Evolutionary conservation across 1,139 yeast species (phyloP).

Genomic region (Zygosaccharomyces sapae): DNA sequence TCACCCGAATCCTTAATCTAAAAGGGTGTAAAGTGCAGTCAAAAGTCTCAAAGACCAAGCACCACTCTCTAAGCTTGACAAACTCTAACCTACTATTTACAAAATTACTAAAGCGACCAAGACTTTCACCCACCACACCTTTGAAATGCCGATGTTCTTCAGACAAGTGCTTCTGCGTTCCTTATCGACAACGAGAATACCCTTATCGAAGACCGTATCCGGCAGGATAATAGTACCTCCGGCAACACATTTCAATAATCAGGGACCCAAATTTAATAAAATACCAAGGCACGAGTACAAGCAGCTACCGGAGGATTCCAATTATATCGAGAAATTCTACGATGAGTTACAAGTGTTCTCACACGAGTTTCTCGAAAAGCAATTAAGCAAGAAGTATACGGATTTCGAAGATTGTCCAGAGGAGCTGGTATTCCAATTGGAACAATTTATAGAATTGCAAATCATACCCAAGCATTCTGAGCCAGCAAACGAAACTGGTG

Average conservation of each 20-base stretch:
- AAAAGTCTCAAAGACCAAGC: too few relatives aligned
- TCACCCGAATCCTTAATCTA: too few relatives aligned
- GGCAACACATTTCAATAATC: conserved; percentile 16
- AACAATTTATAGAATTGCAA: conserved; percentile 33
- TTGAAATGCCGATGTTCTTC: neutral
- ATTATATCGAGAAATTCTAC: conserved; percentile 45
- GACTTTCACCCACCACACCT: neutral
- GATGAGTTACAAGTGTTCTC: conserved; percentile 39
- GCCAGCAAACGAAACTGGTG: conserved; percentile 4
- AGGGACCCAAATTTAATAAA: conserved; percentile 1
- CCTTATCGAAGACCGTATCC: conserved; percentile 19
- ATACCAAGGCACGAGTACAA: conserved; percentile 32
- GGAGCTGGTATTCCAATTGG: conserved; percentile 32
- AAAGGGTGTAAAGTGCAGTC: too few relatives aligned
- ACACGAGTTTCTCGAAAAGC: conserved; percentile 26
- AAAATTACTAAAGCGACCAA: too few relatives aligned
- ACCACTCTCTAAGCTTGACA: too few relatives aligned
- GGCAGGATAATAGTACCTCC: conserved; percentile 24
- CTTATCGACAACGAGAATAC: conserved; percentile 5
- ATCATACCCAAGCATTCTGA: conserved; percentile 25
- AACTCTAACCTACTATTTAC: too few relatives aligned
- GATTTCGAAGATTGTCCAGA: conserved; percentile 37
- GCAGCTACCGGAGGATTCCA: conserved; percentile 48
- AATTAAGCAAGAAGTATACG: conserved; percentile 31
- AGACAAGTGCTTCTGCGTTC: conserved; percentile 5